These are phyloP conservation scores for Daedalea quercina DNA, from an alignment of 768 basidiomycete species.

Conservation along the genomic window DNA sequence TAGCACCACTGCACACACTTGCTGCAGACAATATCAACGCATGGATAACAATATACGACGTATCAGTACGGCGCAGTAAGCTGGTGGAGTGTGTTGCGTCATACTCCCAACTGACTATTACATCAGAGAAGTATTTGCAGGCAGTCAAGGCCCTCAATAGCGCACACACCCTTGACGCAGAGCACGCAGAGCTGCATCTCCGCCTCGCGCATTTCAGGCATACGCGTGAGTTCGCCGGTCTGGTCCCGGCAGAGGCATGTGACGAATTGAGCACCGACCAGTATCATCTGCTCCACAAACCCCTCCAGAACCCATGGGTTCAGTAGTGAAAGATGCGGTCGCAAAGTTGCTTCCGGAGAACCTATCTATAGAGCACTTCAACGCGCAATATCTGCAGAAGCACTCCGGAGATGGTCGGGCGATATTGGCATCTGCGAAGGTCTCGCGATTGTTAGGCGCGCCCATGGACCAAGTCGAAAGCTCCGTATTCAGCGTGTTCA, in stretches of 20 bases:
- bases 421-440: conserved; percentile 61
- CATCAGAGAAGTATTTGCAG: conserved; percentile 71
- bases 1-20: conserved; percentile 54
- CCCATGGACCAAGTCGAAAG: conserved; percentile 56
- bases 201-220: conserved; percentile 60
- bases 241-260: background rate
- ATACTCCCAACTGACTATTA: background rate
- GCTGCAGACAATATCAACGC: conserved; percentile 51
- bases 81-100: conserved; percentile 6
- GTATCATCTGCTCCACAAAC: conserved; percentile 39
- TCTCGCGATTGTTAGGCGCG: conserved; percentile 36
- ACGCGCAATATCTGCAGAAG: conserved; percentile 68
- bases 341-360: conserved; percentile 48
- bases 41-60: conserved; percentile 75
- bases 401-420: conserved; percentile 44
- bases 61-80: conserved; percentile 76
- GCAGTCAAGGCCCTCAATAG: conserved; percentile 61
- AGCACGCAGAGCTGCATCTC: conserved; percentile 64
- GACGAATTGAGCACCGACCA: conserved; percentile 17
- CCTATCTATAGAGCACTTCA: conserved; percentile 57
- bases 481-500: conserved; percentile 43
- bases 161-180: conserved; percentile 45
- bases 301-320: conserved; percentile 39
- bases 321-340: conserved; percentile 42
- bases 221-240: conserved; percentile 33